Conservation (phyloP, 2,329 filamentous ascomycete species). For the Ustulina deusta region DNA sequence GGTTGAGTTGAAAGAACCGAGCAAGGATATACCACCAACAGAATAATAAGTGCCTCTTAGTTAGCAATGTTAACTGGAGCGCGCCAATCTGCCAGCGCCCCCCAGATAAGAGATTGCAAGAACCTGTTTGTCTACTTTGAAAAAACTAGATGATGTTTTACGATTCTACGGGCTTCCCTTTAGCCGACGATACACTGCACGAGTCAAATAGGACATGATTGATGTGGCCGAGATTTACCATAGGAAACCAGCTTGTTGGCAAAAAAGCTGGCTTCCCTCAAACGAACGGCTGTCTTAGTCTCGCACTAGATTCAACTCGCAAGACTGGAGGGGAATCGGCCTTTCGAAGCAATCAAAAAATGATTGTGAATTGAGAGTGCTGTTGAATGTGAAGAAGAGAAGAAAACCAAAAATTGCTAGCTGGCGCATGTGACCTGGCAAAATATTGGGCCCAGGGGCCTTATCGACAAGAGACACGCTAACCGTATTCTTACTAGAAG, state of each 20-base stretch:
- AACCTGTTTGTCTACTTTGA: neutral
- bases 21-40: slow-evolving; percentile 32
- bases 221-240: slow-evolving; percentile 54
- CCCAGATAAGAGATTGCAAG: neutral
- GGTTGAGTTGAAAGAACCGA: slow-evolving; percentile 40
- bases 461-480: slow-evolving; percentile 36
- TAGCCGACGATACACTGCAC: neutral
- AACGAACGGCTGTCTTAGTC: slow-evolving; percentile 53
- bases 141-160: neutral
- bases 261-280: slow-evolving; percentile 51
- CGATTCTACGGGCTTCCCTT: neutral
- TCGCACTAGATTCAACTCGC: slow-evolving; percentile 51
- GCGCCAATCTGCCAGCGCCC: neutral
- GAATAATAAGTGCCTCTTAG: neutral
- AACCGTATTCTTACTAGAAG: neutral
- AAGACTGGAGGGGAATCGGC: slow-evolving; percentile 43
- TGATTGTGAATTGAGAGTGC: slow-evolving; percentile 50
- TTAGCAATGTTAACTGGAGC: neutral
- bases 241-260: slow-evolving; percentile 50
- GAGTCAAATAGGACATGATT: slow-evolving; percentile 12
- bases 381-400: slow-evolving; percentile 51
- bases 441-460: slow-evolving; percentile 1
- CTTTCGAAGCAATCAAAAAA: slow-evolving; percentile 47
- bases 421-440: neutral
- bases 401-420: slow-evolving; percentile 25